Base-by-base conservation (phyloP, 108 stramenopile species). In the Bacterosira constricta region DNA sequence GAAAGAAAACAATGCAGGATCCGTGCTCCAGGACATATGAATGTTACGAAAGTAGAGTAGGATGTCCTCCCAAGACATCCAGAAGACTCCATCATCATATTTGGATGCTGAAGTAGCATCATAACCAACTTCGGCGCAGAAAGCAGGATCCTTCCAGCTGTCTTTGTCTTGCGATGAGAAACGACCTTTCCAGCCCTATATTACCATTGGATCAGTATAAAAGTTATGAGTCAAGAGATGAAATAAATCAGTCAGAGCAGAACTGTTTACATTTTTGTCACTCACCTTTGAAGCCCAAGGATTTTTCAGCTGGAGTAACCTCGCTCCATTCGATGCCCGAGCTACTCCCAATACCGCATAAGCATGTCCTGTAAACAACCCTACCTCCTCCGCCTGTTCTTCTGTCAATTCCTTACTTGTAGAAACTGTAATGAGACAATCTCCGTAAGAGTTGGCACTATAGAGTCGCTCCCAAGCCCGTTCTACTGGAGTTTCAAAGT, bases 311-410 rank as follows among this genome's bases (percentile, higher is more conserved):
- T 89, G 91, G 9, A 94, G 41, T 52, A 96, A 49, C 38, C 87
- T 72, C 8, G 57, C 80, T 30, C 89, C 88, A 42, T 75, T 84
- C 7, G 75, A 53, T 6, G 91, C 75, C 64, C 95, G 77, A 30
- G 84, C 50, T 3, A 94, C 93, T 38, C 70, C 63, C 18, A 98
- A 69, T 0, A 97, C 90, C 2, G 96, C 97, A 75, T 98, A 98
- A 10, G 97, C 97, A 71, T 98, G 97, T 7, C 81, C 80, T 12
- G 92, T 89, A 25, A 96, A 88, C 13, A 98, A 73, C 6, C 97
- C 97, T 1, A 95, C 60, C n/a, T 32, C 42, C 0, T 86, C 86
- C 9, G 88, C 96, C 37, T 86, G 67, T 30, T 61, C 81, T 30
- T 94, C 88, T 10, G 75, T 53, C 8, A 89, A 69, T 20, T 79